A percentile compares a stretch with the other conserved stretches of the same genome.
Evolutionary conservation across 352 stramenopile genomes (phyloP).

Genomic region (Phytopythium cucurbitacearum): DNA sequence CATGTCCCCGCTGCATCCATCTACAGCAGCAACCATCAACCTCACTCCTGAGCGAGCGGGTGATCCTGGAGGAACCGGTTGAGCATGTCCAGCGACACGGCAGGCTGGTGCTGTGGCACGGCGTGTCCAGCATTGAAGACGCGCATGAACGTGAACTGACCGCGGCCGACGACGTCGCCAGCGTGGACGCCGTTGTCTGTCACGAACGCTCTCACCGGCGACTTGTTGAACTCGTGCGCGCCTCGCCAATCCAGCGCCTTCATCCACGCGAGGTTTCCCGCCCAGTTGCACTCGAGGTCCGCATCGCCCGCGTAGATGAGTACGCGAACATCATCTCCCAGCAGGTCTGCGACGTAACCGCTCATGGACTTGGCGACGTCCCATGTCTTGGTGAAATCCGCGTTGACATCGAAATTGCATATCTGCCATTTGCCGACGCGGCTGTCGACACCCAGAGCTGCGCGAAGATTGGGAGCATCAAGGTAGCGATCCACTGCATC

Average conservation of each 20-base stretch:
- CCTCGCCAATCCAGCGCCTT: slow-evolving; percentile 26
- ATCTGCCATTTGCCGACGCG: slow-evolving; percentile 6
- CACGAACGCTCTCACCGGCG: slow-evolving; percentile 7
- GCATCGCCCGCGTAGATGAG: slow-evolving; percentile 26
- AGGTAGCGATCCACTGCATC: slow-evolving; percentile 54
- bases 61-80: slow-evolving; percentile 50
- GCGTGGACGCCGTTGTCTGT: slow-evolving; percentile 3
- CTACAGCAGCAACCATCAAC: no score
- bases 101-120: slow-evolving; percentile 44
- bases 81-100: slow-evolving; percentile 45
- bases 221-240: slow-evolving; percentile 19
- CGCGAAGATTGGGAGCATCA: slow-evolving; percentile 42
- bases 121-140: slow-evolving; percentile 49
- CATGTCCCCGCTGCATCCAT: no score
- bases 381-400: slow-evolving; percentile 40
- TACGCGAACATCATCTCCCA: slow-evolving; percentile 16
- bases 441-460: slow-evolving; percentile 49
- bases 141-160: slow-evolving; percentile 40
- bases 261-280: slow-evolving; percentile 29
- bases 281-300: slow-evolving; percentile 42
- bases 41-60: slow-evolving; percentile 2
- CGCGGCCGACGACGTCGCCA: slow-evolving; percentile 21
- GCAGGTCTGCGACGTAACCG: slow-evolving; percentile 14
- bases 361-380: slow-evolving; percentile 18
- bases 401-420: slow-evolving; percentile 19